These are phyloP conservation scores for Lotmaria passim DNA, from an alignment of 208 protist genomes.

Conservation along the genomic window DNA sequence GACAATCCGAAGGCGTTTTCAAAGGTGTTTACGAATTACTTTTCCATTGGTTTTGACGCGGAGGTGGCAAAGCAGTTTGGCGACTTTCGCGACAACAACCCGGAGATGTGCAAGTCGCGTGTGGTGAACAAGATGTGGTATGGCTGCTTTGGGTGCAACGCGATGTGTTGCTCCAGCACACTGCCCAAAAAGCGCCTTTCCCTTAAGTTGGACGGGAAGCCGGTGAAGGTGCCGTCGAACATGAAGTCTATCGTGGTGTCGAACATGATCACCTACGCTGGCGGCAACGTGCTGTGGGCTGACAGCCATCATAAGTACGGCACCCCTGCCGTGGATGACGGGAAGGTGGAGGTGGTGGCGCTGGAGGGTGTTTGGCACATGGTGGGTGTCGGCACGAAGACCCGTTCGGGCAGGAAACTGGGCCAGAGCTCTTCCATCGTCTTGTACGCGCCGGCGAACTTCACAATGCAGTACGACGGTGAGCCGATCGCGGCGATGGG, in stretches of 20 bases:
- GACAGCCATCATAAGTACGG: conserved; percentile 36
- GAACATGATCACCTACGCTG: conserved; percentile 66
- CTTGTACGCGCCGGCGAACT: conserved; percentile 48
- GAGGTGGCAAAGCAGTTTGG: conserved; percentile 48
- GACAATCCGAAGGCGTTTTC: conserved; percentile 10
- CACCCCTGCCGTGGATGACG: conserved; percentile 39
- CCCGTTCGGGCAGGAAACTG: conserved; percentile 42
- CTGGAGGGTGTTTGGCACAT: conserved; percentile 66
- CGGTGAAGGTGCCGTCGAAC: conserved; percentile 35
- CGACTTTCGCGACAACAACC: conserved; percentile 54
- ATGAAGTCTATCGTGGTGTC: conserved; percentile 50
- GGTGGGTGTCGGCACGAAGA: conserved; percentile 50
- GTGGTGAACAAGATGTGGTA: conserved; percentile 69
- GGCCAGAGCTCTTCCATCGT: conserved; percentile 40
- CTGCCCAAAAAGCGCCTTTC: conserved; percentile 39
- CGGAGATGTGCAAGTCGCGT: conserved; percentile 42
- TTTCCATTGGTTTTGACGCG: conserved; percentile 75
- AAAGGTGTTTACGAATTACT: conserved; percentile 68
- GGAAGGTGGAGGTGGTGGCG: conserved; percentile 41
- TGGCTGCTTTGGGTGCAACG: conserved; percentile 51
- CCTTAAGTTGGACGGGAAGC: conserved; percentile 38
- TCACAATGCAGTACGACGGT: conserved; percentile 71
- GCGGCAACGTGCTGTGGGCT: conserved; percentile 56
- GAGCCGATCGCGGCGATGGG: conserved; percentile 52
- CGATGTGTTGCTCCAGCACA: conserved; percentile 39